phyloP scores from a whole-genome alignment of 1,284 basidiomycete genomes.

The Trametes polyzona region DNA sequence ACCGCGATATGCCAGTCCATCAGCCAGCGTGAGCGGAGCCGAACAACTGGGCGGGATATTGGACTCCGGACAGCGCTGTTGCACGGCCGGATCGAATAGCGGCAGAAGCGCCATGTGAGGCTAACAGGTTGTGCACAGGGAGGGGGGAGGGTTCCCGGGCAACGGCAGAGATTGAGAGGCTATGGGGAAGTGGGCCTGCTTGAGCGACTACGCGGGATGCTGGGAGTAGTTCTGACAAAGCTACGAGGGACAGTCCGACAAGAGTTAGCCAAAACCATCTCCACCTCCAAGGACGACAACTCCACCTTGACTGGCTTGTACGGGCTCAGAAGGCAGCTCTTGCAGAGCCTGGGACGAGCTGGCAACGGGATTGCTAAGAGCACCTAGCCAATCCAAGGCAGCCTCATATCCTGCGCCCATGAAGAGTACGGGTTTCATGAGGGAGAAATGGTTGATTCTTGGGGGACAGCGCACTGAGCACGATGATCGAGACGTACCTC shows the following conservation, averaged over 20 bases:
- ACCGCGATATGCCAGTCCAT: slow-evolving; percentile 61
- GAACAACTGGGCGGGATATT: slow-evolving; percentile 58
- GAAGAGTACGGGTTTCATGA: slow-evolving; percentile 62
- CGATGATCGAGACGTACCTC: slow-evolving; percentile 47
- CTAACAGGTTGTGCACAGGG: slow-evolving; percentile 51
- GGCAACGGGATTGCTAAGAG: slow-evolving; percentile 45
- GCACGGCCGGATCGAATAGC: slow-evolving; percentile 71
- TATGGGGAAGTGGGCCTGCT: not conserved
- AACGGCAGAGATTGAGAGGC: slow-evolving; percentile 30
- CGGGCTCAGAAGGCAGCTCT: slow-evolving; percentile 17
- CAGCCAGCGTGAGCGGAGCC: slow-evolving; percentile 68
- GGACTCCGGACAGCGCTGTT: slow-evolving; percentile 63
- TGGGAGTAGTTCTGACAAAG: too few species aligned
- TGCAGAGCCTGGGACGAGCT: slow-evolving; percentile 25
- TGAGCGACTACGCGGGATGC: not conserved
- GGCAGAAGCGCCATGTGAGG: slow-evolving; percentile 64
- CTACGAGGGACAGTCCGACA: too few species aligned
- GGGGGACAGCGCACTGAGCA: slow-evolving; percentile 14
- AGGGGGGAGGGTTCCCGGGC: slow-evolving; percentile 37
- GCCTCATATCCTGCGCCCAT: slow-evolving; percentile 53
- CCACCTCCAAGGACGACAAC: not conserved
- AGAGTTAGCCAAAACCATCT: slow-evolving; percentile 9
- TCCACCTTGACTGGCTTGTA: slow-evolving; percentile 33
- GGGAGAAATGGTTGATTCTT: too few species aligned
- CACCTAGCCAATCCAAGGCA: slow-evolving; percentile 56